A percentile compares a stretch with the other conserved stretches of the same genome.
phyloP scores from a whole-genome alignment of 208 protist genomes.

The Trypanosoma platydactyli region DNA sequence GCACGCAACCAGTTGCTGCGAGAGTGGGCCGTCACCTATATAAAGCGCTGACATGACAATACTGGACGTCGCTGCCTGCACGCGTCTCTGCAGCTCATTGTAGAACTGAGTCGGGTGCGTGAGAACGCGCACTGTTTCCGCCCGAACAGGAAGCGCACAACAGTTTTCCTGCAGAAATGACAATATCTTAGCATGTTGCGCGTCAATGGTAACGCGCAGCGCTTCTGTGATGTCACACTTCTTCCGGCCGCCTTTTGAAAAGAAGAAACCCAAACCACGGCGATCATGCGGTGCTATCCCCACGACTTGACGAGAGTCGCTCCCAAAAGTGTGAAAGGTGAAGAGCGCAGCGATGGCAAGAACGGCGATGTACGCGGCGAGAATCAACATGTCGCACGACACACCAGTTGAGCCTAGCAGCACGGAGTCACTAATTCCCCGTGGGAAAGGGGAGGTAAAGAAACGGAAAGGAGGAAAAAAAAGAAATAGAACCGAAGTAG shows the following conservation, averaged over 20 bases:
- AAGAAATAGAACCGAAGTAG: constrained; percentile 5
- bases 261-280: constrained; percentile 37
- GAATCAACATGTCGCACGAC: constrained; percentile 11
- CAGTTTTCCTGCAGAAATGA: constrained; percentile 59
- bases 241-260: not conserved
- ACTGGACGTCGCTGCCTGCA: constrained; percentile 41
- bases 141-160: constrained; percentile 64
- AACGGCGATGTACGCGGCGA: constrained; percentile 49
- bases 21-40: constrained; percentile 76
- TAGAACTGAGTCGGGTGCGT: constrained; percentile 65
- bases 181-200: constrained; percentile 48
- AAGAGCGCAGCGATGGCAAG: constrained; percentile 31
- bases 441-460: constrained; percentile 3
- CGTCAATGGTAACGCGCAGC: constrained; percentile 10
- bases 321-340: constrained; percentile 44
- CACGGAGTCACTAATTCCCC: not conserved
- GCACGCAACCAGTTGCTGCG: constrained; percentile 46
- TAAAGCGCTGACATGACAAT: constrained; percentile 87
- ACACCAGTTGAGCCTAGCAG: not conserved
- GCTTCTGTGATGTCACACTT: not conserved
- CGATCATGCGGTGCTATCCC: constrained; percentile 3
- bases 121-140: constrained; percentile 48
- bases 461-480: constrained; percentile 14
- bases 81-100: constrained; percentile 46
- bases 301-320: constrained; percentile 4